Evolutionary conservation across 2,329 filamentous ascomycete species (phyloP).

Genomic region (Colletotrichum karsti): DNA sequence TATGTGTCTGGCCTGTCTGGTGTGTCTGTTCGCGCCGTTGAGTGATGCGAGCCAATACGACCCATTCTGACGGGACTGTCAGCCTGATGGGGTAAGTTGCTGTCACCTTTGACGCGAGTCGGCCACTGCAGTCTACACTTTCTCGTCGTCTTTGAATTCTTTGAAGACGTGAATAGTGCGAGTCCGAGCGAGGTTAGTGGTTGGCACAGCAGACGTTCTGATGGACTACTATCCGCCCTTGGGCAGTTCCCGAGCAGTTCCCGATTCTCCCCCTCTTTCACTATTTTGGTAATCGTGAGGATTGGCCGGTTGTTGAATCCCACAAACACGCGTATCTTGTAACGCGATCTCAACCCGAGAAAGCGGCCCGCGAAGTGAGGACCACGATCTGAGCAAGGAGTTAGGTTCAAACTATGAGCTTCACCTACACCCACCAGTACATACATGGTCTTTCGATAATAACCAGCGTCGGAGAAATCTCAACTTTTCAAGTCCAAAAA

Average conservation of each 20-base stretch:
- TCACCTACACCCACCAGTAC: background rate
- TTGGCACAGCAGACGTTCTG: background rate
- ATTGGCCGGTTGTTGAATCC: background rate
- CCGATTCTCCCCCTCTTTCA: background rate
- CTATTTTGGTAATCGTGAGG: background rate
- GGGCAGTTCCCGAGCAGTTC: background rate
- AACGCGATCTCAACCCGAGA: background rate
- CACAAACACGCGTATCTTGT: background rate
- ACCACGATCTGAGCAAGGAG: background rate
- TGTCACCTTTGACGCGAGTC: background rate
- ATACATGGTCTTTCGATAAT: background rate
- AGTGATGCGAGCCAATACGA: background rate
- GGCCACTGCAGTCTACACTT: too few species aligned
- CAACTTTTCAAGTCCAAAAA: too few species aligned
- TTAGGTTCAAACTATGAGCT: background rate
- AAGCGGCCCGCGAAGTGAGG: background rate
- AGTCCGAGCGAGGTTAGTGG: background rate
- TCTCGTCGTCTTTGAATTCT: background rate
- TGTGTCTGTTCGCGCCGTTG: slow-evolving; percentile 10
- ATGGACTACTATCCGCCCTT: background rate
- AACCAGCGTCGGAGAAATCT: background rate
- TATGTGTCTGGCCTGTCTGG: background rate
- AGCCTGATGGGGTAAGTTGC: slow-evolving; percentile 1
- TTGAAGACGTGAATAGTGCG: background rate
- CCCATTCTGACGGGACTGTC: background rate